A percentile compares a stretch with the other conserved stretches of the same genome.
Evolutionary conservation across 106 monocot species (phyloP).

Genomic region (Dioscorea dumetorum): DNA sequence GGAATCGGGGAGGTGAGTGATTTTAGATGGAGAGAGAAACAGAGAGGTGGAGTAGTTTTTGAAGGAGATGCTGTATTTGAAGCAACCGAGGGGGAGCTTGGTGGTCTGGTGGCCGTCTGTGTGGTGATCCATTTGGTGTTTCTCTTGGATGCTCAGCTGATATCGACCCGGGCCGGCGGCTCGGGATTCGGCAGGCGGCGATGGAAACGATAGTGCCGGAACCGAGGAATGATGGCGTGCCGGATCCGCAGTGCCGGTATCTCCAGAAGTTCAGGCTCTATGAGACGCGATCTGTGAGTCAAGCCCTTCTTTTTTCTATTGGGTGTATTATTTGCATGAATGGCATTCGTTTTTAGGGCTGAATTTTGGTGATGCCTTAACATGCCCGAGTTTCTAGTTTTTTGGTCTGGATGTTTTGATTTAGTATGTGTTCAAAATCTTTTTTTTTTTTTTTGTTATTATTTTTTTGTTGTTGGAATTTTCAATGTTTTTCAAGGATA

Average conservation of each 20-base stretch:
- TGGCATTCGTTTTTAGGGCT: background rate
- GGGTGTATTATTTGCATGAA: background rate
- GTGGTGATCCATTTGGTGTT: conserved; percentile 2
- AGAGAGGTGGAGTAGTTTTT: background rate
- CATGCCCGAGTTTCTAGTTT: background rate
- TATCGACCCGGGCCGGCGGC: background rate
- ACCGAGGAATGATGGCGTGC: conserved; percentile 7
- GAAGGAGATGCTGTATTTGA: conserved; percentile 32
- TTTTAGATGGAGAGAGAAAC: conserved; percentile 2
- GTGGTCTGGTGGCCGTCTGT: background rate
- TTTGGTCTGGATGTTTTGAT: background rate
- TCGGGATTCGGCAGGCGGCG: background rate
- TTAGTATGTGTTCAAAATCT: background rate
- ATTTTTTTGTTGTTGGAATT: background rate
- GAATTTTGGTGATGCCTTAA: too few relatives aligned
- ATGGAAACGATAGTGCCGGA: conserved; percentile 15
- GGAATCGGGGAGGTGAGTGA: background rate
- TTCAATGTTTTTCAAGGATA: background rate
- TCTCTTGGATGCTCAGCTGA: conserved; percentile 30
- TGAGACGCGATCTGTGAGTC: conserved; percentile 59
- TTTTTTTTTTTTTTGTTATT: background rate
- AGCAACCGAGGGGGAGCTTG: conserved; percentile 24
- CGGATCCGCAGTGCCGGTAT: conserved; percentile 13
- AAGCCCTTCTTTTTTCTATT: background rate
- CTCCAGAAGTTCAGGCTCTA: conserved; percentile 69